Percentiles rank a stretch among this genome's conserved stretches.
Evolutionary conservation across 176 grass and related monocot species (phyloP).

Genomic region (Elymus sibiricus): DNA sequence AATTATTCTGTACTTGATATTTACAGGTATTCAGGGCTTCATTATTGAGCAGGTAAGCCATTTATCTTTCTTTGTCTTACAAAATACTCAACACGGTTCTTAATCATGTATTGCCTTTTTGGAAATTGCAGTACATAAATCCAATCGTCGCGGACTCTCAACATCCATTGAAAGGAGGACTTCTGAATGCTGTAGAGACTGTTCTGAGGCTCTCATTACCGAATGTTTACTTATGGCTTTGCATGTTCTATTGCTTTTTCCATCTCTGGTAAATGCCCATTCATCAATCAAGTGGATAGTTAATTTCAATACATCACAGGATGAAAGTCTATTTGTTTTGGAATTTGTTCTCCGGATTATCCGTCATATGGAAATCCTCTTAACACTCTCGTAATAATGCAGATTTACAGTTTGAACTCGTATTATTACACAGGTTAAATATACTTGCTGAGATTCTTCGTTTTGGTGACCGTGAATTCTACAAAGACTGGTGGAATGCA

Average conservation of each 20-base stretch:
- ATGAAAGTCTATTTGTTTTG: background rate
- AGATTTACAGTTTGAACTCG: background rate
- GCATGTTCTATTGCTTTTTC: conserved; percentile 98
- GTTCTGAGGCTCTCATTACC: conserved; percentile 91
- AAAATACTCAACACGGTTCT: conserved; percentile 9
- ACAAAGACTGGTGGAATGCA: conserved; percentile 99
- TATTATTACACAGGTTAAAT: conserved; percentile 64
- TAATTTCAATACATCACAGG: background rate
- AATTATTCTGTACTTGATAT: conserved; percentile 79
- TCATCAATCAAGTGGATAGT: background rate
- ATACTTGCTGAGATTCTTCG: conserved; percentile 94
- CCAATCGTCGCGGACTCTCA: conserved; percentile 93
- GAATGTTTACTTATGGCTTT: conserved; percentile 97
- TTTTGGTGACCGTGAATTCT: conserved; percentile 99
- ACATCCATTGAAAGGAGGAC: conserved; percentile 83
- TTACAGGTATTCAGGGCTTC: conserved; percentile 92
- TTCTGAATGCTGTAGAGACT: conserved; percentile 83
- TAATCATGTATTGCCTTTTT: conserved; percentile 17
- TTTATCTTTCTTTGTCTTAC: background rate
- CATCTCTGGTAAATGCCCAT: conserved; percentile 79
- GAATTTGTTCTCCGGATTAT: background rate
- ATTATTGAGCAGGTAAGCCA: conserved; percentile 95
- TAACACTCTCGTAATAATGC: background rate
- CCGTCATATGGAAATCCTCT: background rate
- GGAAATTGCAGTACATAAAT: conserved; percentile 87